These are phyloP conservation scores for Setomelanomma holmii DNA, from an alignment of 2,329 filamentous ascomycete genomes.

Conservation along the genomic window DNA sequence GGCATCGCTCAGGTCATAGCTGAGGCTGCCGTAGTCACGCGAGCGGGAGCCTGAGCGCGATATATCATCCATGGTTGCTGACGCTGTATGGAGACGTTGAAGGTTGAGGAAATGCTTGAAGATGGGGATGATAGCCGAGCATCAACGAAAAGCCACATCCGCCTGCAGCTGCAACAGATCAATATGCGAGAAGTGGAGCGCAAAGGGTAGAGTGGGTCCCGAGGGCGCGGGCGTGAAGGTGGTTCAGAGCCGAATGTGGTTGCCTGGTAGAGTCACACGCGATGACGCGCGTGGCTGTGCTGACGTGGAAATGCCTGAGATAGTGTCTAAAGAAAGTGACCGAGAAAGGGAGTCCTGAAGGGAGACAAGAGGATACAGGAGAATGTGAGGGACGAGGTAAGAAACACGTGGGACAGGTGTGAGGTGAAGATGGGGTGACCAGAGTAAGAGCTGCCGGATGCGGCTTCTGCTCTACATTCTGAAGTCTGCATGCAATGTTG, in stretches of 20 bases:
- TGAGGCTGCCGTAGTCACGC: constrained; percentile 23
- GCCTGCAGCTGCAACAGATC: constrained; percentile 28
- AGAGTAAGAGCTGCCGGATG: constrained; percentile 1
- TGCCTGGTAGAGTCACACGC: constrained; percentile 39
- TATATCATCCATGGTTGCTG: constrained; percentile 18
- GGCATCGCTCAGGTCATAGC: constrained; percentile 21
- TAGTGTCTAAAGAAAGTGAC: not conserved
- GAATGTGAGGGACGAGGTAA: not conserved
- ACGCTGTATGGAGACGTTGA: too few relatives aligned
- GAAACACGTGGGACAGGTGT: not conserved
- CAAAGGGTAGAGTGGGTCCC: constrained; percentile 1
- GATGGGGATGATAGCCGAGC: too few relatives aligned
- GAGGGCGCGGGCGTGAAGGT: constrained; percentile 4
- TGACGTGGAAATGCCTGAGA: constrained; percentile 21
- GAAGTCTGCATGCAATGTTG: not conserved
- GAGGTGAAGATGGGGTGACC: not conserved
- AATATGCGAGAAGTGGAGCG: not conserved
- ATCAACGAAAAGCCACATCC: constrained; percentile 20
- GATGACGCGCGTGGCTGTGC: constrained; percentile 39
- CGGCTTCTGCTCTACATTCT: not conserved
- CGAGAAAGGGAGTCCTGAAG: too few relatives aligned
- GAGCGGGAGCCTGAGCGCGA: constrained; percentile 16
- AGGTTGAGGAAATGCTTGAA: too few relatives aligned
- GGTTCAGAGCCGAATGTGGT: constrained; percentile 23
- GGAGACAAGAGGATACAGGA: constrained; percentile 2